Base-by-base conservation (phyloP, 805 yeast species). In the Candida sakaeoensis region DNA sequence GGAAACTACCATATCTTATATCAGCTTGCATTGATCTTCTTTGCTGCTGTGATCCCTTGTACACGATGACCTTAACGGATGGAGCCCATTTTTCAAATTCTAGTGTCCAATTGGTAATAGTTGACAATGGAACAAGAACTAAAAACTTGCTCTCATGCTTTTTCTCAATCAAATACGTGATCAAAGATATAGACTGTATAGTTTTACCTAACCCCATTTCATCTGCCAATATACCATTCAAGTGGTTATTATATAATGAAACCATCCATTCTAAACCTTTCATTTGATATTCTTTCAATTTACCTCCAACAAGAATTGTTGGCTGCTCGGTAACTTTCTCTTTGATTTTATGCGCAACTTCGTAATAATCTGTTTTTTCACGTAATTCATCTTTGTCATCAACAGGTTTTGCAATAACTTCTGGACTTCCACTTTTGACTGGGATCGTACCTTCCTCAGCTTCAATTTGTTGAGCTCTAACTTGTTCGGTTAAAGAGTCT, bases 41-140 rank as follows among this genome's bases (percentile, higher is more conserved):
- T 53, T 80, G 81, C 39, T 71, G 75, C 41, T 86, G 93, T 9
- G 84, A 72, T 38, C 95, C 95, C 57, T 85, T 85, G 61, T 82
- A 86, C 24, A 82, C 77, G 47, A 86, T 75, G 8, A 80, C 80
- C 45, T 76, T 81, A 24, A 85, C 70, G 10, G 75, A 51, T n/a
- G 95, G 95, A 0, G 93, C 95, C 95, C 95, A 85, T 60, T 83
- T 83, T 47, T 85, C 93, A 55, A 85, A 85, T 61, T 85, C 95
- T 41, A 83, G 46, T 10, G 85, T 83, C 95, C 95, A 85, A 57
- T 85, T 85, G 1, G 95, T 84, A 30, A 85, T 75, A 0, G 95
- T 86, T 2, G 93, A 85, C 47, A 85, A 68, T 4, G 95, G 95
- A 22, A 85, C 95, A 58, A 85, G 80, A 32, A 85, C 87, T 54